These are phyloP conservation scores for Zygoascus sp. DNA, from an alignment of 1,139 yeast genomes.

Conservation along the genomic window DNA sequence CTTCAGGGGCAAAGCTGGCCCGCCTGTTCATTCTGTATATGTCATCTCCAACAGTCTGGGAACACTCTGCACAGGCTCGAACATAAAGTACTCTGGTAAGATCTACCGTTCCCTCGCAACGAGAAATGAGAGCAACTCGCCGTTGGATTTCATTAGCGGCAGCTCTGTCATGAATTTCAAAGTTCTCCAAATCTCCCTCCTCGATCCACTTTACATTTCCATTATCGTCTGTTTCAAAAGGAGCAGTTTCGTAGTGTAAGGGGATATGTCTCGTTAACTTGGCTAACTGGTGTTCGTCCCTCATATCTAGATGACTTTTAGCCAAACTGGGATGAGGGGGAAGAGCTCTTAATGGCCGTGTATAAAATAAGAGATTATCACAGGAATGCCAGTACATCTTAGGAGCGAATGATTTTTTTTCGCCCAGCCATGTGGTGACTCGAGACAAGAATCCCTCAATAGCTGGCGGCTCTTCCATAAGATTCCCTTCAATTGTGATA, in stretches of 20 bases:
- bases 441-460: conserved; percentile 73
- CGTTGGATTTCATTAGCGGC: conserved; percentile 66
- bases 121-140: conserved; percentile 50
- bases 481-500: conserved; percentile 19
- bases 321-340: conserved; percentile 55
- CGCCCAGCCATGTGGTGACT: conserved; percentile 52
- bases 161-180: conserved; percentile 46
- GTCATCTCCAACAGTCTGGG: neutral
- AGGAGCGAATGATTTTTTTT: conserved; percentile 42
- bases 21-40: neutral
- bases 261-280: conserved; percentile 33
- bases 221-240: conserved; percentile 43
- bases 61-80: conserved; percentile 18
- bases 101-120: conserved; percentile 61
- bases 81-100: conserved; percentile 47
- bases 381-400: conserved; percentile 60
- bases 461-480: conserved; percentile 53
- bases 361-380: conserved; percentile 57
- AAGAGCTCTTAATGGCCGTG: conserved; percentile 49
- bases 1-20: conserved; percentile 5
- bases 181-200: conserved; percentile 37
- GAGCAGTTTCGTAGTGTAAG: conserved; percentile 44
- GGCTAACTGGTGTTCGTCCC: conserved; percentile 25
- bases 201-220: conserved; percentile 62
- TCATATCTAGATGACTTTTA: conserved; percentile 14